A percentile compares a stretch with the other conserved stretches of the same genome.
phyloP scores from a whole-genome alignment of 2,329 filamentous ascomycete genomes.

The Paraconiothyrium brasiliense region DNA sequence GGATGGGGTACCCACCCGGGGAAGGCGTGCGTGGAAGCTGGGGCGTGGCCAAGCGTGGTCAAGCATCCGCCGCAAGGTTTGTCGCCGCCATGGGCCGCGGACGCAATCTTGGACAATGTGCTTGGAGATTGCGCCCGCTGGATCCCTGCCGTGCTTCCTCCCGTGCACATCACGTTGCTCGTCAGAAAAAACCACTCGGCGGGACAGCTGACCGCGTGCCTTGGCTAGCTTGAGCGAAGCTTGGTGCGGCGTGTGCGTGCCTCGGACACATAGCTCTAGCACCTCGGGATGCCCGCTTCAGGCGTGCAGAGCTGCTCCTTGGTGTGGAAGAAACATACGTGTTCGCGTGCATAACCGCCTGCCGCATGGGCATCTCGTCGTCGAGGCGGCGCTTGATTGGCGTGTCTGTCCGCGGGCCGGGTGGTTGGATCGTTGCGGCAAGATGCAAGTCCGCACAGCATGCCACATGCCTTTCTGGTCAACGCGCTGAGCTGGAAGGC shows the following conservation, averaged over 20 bases:
- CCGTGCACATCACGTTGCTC: constrained; percentile 33
- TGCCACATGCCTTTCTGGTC: constrained; percentile 32
- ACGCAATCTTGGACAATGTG: constrained; percentile 37
- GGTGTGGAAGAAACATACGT: constrained; percentile 15
- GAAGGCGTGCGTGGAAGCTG: constrained; percentile 36
- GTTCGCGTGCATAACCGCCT: constrained; percentile 24
- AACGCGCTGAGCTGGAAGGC: constrained; percentile 20
- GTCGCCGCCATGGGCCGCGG: constrained; percentile 31
- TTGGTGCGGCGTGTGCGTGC: background rate
- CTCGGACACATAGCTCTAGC: background rate
- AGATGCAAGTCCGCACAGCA: constrained; percentile 22
- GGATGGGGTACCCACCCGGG: constrained; percentile 32
- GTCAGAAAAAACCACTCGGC: constrained; percentile 18
- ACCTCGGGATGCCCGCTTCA: background rate
- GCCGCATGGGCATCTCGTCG: constrained; percentile 27
- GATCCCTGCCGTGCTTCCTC: constrained; percentile 21
- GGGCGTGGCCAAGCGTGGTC: constrained; percentile 39
- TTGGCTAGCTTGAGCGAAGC: constrained; percentile 21
- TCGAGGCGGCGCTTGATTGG: constrained; percentile 33
- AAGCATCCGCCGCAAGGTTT: constrained; percentile 30
- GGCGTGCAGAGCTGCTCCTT: background rate
- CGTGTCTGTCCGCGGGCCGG: constrained; percentile 26
- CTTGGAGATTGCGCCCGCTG: constrained; percentile 26
- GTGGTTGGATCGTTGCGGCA: constrained; percentile 25
- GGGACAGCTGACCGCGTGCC: constrained; percentile 28